phyloP scores from a whole-genome alignment of 306 rosid species.

The Cicer chorassanicum region DNA sequence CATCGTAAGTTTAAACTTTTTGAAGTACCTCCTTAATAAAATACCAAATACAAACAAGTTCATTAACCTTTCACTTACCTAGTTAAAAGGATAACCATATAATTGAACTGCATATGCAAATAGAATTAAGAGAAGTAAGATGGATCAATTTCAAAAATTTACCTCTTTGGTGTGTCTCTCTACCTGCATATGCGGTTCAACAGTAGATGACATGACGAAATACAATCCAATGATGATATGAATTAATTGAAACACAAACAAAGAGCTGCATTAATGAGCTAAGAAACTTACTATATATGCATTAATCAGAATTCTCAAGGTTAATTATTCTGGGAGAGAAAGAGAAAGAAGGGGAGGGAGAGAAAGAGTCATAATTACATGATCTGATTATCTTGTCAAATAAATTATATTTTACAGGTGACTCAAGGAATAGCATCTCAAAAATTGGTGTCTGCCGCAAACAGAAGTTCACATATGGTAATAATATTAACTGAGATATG shows the following conservation, averaged over 20 bases:
- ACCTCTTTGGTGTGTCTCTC: neutral
- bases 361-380: constrained; percentile 44
- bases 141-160: neutral
- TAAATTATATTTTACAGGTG: constrained; percentile 47
- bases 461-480: constrained; percentile 46
- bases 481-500: constrained; percentile 43
- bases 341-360: neutral
- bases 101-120: constrained; percentile 3
- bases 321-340: neutral
- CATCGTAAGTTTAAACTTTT: neutral
- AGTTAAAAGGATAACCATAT: neutral
- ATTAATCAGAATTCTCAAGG: constrained; percentile 38
- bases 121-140: neutral
- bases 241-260: constrained; percentile 18
- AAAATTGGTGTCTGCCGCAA: constrained; percentile 46
- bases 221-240: constrained; percentile 1
- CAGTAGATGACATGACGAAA: neutral
- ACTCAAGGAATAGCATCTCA: constrained; percentile 52
- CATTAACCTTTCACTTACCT: neutral
- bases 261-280: constrained; percentile 16
- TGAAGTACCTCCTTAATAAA: neutral
- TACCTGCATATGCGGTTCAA: neutral
- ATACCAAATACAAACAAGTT: neutral
- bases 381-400: constrained; percentile 22
- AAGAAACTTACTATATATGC: constrained; percentile 30